These are phyloP conservation scores for Ceratocystis destructans DNA, from an alignment of 2,329 filamentous ascomycete genomes.

Conservation along the genomic window DNA sequence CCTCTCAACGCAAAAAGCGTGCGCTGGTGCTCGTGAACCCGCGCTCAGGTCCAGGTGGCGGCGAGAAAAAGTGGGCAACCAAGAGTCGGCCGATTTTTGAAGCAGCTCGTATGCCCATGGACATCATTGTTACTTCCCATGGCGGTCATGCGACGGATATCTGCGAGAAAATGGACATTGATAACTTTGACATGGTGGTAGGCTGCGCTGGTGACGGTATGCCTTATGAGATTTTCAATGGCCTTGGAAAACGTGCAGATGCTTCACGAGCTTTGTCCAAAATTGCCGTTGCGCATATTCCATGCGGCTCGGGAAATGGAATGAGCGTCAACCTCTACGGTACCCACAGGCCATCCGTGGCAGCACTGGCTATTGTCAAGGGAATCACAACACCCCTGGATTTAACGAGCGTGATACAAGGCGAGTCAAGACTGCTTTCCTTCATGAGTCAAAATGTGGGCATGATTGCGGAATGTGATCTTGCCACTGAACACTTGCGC, in stretches of 20 bases:
- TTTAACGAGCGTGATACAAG: constrained; percentile 76
- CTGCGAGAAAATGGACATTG: constrained; percentile 58
- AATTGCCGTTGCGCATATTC: constrained; percentile 73
- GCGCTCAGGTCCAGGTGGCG: constrained; percentile 68
- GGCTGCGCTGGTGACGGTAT: constrained; percentile 88
- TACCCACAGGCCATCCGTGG: constrained; percentile 57
- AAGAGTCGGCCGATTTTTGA: constrained; percentile 71
- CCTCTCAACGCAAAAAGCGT: constrained; percentile 54
- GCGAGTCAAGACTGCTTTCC: constrained; percentile 57
- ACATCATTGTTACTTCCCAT: constrained; percentile 57
- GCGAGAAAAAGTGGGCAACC: constrained; percentile 56
- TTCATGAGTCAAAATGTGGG: constrained; percentile 86
- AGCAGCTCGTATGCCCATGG: constrained; percentile 63
- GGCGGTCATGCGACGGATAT: constrained; percentile 69
- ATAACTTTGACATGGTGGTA: constrained; percentile 70
- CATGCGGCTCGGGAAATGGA: constrained; percentile 87
- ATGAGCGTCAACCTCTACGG: constrained; percentile 85
- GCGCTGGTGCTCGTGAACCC: constrained; percentile 87
- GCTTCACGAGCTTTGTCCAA: constrained; percentile 59
- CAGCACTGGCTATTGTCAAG: constrained; percentile 76
- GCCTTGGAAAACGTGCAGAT: constrained; percentile 62
- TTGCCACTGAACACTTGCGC: constrained; percentile 77
- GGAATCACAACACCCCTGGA: constrained; percentile 74
- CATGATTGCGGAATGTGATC: constrained; percentile 77
- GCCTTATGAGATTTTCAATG: constrained; percentile 90